A percentile compares a stretch with the other conserved stretches of the same genome.
These are phyloP conservation scores for Juncus inflexus DNA, from an alignment of 176 grass and related monocot species.

Conservation along the genomic window DNA sequence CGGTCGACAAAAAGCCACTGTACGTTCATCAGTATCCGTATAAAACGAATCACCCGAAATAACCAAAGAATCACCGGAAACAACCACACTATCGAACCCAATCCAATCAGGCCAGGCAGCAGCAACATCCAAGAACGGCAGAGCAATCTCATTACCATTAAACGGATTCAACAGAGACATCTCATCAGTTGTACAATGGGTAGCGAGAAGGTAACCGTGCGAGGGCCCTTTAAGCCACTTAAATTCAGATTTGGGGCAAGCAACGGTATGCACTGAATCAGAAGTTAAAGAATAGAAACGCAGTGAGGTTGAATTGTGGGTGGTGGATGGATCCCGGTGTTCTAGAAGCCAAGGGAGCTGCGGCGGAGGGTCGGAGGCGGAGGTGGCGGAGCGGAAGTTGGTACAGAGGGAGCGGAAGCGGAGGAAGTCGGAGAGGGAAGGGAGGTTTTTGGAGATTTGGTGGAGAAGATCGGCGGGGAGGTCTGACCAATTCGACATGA, in stretches of 20 bases:
- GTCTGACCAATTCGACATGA: slow-evolving; percentile 11
- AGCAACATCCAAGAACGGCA: no score
- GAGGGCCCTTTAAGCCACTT: slow-evolving; percentile 13
- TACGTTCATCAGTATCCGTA: no score
- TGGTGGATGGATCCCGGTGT: background rate
- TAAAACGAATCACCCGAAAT: no score
- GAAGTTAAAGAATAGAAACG: slow-evolving; percentile 1
- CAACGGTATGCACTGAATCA: background rate
- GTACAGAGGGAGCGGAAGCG: slow-evolving; percentile 13
- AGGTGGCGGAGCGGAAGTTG: background rate
- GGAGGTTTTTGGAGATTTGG: slow-evolving; percentile 2
- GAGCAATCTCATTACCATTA: no score
- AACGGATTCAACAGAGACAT: no score
- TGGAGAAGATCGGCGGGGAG: slow-evolving; percentile 4
- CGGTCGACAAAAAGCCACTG: no score
- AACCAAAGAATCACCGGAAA: no score
- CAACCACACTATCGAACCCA: no score
- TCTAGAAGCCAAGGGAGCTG: slow-evolving; percentile 13
- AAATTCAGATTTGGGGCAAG: background rate
- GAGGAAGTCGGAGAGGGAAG: background rate
- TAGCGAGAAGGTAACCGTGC: background rate
- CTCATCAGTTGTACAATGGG: background rate
- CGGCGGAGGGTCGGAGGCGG: background rate
- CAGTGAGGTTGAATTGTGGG: background rate
- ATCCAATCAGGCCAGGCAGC: no score